These are phyloP conservation scores for Coemansia sp. DNA, from an alignment of 192 early-diverging fungal genomes.

Conservation along the genomic window DNA sequence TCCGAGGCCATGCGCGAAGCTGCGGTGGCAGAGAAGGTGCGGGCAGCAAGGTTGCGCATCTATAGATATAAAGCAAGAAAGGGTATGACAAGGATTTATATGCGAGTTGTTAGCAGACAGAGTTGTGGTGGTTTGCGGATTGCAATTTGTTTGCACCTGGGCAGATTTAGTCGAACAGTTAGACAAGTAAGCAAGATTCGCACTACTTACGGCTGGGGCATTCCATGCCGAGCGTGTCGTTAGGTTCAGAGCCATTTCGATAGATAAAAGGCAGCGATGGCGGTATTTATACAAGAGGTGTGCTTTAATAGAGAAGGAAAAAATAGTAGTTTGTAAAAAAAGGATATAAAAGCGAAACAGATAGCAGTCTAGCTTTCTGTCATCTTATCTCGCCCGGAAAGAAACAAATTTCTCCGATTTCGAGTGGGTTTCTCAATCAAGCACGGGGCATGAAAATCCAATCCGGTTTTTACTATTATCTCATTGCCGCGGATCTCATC, in stretches of 20 bases:
- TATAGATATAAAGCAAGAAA: constrained; percentile 8
- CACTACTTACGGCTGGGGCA: constrained; percentile 32
- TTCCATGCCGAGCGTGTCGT: constrained; percentile 17
- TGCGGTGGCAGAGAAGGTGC: constrained; percentile 22
- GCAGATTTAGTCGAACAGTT: background rate
- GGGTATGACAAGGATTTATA: background rate
- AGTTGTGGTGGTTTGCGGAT: background rate
- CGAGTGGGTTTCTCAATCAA: too few species aligned
- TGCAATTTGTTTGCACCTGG: background rate
- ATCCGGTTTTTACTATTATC: too few species aligned
- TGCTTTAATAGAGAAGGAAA: background rate
- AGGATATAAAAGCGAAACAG: background rate
- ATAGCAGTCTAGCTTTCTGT: too few species aligned
- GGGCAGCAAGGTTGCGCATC: constrained; percentile 27
- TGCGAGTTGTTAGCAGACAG: constrained; percentile 3
- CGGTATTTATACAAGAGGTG: constrained; percentile 5
- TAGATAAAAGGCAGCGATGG: background rate
- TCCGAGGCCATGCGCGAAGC: constrained; percentile 29
- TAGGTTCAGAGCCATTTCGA: constrained; percentile 14
- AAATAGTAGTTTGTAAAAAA: background rate
- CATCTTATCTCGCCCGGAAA: background rate
- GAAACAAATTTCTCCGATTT: too few species aligned
- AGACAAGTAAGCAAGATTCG: background rate
- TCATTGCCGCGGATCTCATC: too few species aligned
- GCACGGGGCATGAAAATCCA: too few species aligned